These are phyloP conservation scores for Lentinula raphanica DNA, from an alignment of 768 basidiomycete species.

Conservation along the genomic window DNA sequence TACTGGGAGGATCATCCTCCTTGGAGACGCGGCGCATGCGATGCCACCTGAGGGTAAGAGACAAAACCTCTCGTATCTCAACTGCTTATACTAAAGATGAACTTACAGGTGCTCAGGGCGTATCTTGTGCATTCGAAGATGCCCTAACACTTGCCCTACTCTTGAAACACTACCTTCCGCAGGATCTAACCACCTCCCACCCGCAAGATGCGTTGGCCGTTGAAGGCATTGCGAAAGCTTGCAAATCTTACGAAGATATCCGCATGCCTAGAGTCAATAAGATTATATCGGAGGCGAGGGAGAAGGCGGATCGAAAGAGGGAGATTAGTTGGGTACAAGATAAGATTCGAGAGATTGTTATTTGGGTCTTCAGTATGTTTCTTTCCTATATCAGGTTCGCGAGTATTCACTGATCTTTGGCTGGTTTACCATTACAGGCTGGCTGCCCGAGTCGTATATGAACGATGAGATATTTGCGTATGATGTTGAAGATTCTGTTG, in stretches of 20 bases:
- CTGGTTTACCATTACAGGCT: neutral
- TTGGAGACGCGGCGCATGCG: neutral
- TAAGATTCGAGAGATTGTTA: slow-evolving; percentile 1
- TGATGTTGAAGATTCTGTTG: neutral
- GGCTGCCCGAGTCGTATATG: neutral
- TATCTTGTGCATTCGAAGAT: slow-evolving; percentile 4
- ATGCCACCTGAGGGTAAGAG: neutral
- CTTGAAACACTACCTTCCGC: neutral
- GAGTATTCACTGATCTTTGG: neutral
- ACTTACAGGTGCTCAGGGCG: neutral
- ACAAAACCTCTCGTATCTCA: neutral
- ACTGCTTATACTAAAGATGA: neutral
- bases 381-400: neutral
- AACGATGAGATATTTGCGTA: neutral
- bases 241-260: neutral
- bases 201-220: neutral
- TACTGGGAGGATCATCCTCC: neutral
- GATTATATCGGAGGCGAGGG: neutral
- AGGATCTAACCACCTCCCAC: neutral
- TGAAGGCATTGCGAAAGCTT: neutral
- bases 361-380: neutral
- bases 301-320: neutral
- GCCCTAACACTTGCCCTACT: neutral
- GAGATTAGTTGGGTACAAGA: neutral
- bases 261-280: neutral